A percentile compares a stretch with the other conserved stretches of the same genome.
Conservation (phyloP, 345 rosid species). For the Hibiscus syriacus region DNA sequence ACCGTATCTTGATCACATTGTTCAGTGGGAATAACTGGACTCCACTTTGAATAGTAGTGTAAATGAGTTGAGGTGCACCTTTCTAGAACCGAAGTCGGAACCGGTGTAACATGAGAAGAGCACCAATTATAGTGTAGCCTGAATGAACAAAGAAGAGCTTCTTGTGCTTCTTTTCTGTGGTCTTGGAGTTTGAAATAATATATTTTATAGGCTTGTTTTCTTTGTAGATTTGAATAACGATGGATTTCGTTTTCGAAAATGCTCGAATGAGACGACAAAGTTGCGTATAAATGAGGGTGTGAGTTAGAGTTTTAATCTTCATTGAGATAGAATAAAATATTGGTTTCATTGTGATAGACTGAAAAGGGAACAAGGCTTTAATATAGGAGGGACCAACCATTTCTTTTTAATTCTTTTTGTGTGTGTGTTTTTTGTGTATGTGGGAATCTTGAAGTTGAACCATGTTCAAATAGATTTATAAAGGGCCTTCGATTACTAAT, state of each 20-base stretch:
- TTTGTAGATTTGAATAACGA: too few species aligned
- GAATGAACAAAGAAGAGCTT: slow-evolving; percentile 39
- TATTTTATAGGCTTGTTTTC: too few species aligned
- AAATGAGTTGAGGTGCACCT: slow-evolving; percentile 31
- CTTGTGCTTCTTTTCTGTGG: slow-evolving; percentile 26
- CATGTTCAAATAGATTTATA: too few species aligned
- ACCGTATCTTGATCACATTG: slow-evolving; percentile 1
- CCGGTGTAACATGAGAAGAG: slow-evolving; percentile 43
- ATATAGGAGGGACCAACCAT: slow-evolving; percentile 22
- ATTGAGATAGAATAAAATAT: slow-evolving; percentile 22
- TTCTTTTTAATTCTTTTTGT: background rate
- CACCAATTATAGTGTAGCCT: too few species aligned
- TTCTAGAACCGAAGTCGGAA: slow-evolving; percentile 43
- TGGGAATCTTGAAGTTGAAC: too few species aligned
- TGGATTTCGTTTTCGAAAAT: too few species aligned
- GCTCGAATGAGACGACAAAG: too few species aligned
- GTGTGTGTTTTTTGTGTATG: too few species aligned
- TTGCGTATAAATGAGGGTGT: too few species aligned
- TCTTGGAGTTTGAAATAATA: slow-evolving; percentile 11
- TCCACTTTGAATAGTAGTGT: slow-evolving; percentile 46
- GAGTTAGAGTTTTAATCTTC: too few species aligned
- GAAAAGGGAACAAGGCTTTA: slow-evolving; percentile 21
- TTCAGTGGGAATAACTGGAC: slow-evolving; percentile 26
- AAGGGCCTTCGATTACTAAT: too few species aligned
- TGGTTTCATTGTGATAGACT: slow-evolving; percentile 19